Percentiles rank a stretch among this genome's conserved stretches.
phyloP scores from a whole-genome alignment of 192 early-diverging fungal genomes.

The Rhizoclosmatium globosum region DNA sequence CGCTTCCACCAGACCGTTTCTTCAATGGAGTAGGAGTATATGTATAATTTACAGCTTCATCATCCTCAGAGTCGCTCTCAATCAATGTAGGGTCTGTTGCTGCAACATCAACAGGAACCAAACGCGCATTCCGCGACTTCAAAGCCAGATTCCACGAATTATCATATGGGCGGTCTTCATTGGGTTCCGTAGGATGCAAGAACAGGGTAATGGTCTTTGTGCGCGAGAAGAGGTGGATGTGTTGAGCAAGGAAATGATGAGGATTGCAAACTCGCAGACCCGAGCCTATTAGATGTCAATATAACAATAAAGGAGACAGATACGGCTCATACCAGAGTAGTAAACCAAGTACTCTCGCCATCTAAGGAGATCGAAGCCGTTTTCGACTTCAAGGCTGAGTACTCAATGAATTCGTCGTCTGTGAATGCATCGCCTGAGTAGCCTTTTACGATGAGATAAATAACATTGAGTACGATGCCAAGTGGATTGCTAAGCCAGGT shows the following conservation, averaged over 20 bases:
- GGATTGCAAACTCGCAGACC: not conserved
- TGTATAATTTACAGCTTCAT: not conserved
- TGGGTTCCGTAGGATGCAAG: conserved; percentile 23
- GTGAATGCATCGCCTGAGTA: conserved; percentile 25
- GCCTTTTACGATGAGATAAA: conserved; percentile 19
- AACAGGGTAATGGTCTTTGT: conserved; percentile 3
- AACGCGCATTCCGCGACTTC: conserved; percentile 12
- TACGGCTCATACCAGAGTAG: not conserved
- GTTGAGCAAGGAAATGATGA: conserved; percentile 17
- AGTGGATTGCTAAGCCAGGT: not conserved
- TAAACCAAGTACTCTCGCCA: not conserved
- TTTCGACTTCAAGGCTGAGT: not conserved
- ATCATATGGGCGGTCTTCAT: conserved; percentile 6
- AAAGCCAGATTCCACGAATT: conserved; percentile 5
- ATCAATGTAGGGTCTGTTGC: conserved; percentile 18
- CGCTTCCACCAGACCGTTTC: not conserved
- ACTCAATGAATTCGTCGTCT: conserved; percentile 30
- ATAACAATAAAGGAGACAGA: too few species aligned
- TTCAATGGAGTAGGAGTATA: conserved; percentile 17
- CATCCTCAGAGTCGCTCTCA: not conserved
- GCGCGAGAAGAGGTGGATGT: not conserved
- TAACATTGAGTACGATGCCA: conserved; percentile 7
- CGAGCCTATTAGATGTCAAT: too few species aligned
- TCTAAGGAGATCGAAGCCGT: not conserved
- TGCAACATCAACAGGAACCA: conserved; percentile 18